Evolutionary conservation across 2,329 filamentous ascomycete species (phyloP), one percentile per base, ranked within the genome.

Genomic region (Emergomyces orientalis): DNA sequence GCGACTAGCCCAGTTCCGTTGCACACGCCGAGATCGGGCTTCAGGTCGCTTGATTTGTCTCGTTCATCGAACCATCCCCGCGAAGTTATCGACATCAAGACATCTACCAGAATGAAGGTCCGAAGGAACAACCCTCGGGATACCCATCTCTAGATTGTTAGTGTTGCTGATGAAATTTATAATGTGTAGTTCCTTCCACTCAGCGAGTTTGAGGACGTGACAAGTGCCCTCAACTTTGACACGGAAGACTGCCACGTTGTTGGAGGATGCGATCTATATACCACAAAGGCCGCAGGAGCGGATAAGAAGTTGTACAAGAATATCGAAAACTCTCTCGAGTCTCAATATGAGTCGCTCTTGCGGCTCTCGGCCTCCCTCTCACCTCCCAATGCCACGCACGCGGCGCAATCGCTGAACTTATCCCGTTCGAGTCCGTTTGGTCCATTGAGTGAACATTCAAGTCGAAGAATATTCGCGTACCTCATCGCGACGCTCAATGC

Each of bases 281-380:
- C 93, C 11, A 97, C 92, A 32, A 99, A 99, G 77, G 92, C 94
- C 37, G 91, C 93, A 62, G 91, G 92, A 55, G 88, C 88, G 66
- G 94, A 99, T 75, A 97, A 97, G 84, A 97, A 97, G 74, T 82
- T 99, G 9, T 97, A 97, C 81, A 95, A 92, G 77, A 90, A 88
- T 73, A 97, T 99, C 72, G 92, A 97, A 74, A 86, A 89, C 72
- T 91, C 90, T 37, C 85, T 99, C 64, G 91, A 95, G 75, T 89
- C 89, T 45, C 91, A 96, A 75, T 91, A 97, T 81, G 89, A 91
- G 69, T 90, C 91, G 8, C 84, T 96, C 1, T 81, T 97, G 59
- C 88, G 91, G 66, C 84, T 96, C 34, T 92, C 93, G 37, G 90
- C 90, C 22, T 92, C 90, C 57, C 82, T 97, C 25, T 95, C 93